Evolutionary conservation across 768 basidiomycete genomes (phyloP).

Genomic region (Kwoniella newhampshirensis): DNA sequence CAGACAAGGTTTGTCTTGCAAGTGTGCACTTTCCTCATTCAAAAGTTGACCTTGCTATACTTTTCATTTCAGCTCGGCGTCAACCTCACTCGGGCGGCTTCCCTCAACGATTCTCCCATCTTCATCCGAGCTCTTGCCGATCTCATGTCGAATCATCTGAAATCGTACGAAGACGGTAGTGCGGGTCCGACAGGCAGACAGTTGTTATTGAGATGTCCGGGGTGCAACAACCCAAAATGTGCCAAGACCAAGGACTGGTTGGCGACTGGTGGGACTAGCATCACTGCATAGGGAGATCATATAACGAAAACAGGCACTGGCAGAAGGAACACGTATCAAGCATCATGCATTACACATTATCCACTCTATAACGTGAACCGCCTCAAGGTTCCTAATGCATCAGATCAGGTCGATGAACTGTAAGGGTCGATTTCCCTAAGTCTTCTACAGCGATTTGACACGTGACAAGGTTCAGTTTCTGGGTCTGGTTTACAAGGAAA

Average conservation of each 20-base stretch:
- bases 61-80: constrained; percentile 70
- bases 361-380: neutral
- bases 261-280: constrained; percentile 63
- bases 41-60: constrained; percentile 8
- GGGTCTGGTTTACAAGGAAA: too few species aligned
- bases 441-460: too few species aligned
- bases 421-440: too few species aligned
- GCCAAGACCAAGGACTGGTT: constrained; percentile 87
- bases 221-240: constrained; percentile 87
- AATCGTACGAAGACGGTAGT: constrained; percentile 62
- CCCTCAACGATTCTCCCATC: constrained; percentile 91
- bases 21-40: neutral
- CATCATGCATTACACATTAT: neutral
- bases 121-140: constrained; percentile 95
- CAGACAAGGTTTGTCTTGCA: constrained; percentile 67
- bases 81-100: constrained; percentile 81
- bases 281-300: neutral
- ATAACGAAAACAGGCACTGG: neutral
- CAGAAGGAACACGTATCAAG: neutral
- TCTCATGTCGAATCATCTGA: constrained; percentile 76
- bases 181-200: constrained; percentile 70
- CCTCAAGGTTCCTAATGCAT: too few species aligned
- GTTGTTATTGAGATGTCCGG: constrained; percentile 84
- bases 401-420: too few species aligned
- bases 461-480: too few species aligned